Conservation (phyloP, 2,329 filamentous ascomycete genomes). For the Cordyceps fumosorosea region DNA sequence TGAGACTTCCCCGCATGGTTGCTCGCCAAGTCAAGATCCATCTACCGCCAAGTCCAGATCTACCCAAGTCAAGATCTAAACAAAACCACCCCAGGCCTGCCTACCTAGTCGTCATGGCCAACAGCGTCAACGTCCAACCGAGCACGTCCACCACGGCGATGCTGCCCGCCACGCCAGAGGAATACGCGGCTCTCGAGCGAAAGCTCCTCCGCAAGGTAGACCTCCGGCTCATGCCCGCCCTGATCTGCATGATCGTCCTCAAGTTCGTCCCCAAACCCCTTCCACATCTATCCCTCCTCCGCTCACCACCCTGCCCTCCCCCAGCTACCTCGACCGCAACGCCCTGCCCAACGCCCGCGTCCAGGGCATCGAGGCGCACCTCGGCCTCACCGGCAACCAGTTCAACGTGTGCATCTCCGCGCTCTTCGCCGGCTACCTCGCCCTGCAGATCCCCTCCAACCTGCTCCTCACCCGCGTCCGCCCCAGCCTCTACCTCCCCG, state of each 20-base stretch:
- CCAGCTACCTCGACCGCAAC: constrained; percentile 41
- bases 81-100: background rate
- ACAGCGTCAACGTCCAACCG: background rate
- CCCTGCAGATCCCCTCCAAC: constrained; percentile 58
- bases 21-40: no score
- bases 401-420: constrained; percentile 54
- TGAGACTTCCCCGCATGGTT: no score
- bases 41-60: no score
- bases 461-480: constrained; percentile 47
- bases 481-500: constrained; percentile 47
- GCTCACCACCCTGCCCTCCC: no score
- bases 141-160: background rate
- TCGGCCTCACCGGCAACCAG: constrained; percentile 47
- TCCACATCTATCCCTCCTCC: no score
- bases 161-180: background rate
- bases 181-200: constrained; percentile 19
- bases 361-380: constrained; percentile 50
- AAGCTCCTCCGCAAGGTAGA: constrained; percentile 45
- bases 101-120: background rate
- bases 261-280: constrained; percentile 23
- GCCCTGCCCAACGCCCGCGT: constrained; percentile 32
- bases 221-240: constrained; percentile 41
- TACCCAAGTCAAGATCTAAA: no score
- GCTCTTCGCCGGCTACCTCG: constrained; percentile 55
- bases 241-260: constrained; percentile 50